These are phyloP conservation scores for Rhizoclosmatium sp. DNA, from an alignment of 192 early-diverging fungal species.

Conservation along the genomic window DNA sequence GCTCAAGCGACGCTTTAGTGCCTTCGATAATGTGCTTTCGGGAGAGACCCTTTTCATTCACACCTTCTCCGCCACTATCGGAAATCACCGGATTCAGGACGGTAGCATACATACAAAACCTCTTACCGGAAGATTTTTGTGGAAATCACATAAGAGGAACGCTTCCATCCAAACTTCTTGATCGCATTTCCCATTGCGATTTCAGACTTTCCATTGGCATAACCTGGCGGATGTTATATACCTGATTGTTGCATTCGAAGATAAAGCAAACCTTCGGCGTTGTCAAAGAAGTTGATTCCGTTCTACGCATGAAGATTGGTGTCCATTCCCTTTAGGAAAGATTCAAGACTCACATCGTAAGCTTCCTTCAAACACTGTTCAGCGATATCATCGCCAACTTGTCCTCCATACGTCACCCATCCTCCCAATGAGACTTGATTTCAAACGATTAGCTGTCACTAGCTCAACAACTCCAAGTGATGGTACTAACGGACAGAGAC, in stretches of 20 bases:
- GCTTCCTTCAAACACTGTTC: conserved; percentile 25
- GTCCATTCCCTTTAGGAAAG: too few species aligned
- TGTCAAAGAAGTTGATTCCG: conserved; percentile 83
- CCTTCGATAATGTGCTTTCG: conserved; percentile 89
- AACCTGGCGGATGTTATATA: conserved; percentile 49
- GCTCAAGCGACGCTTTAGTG: conserved; percentile 66
- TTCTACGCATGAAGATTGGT: conserved; percentile 20
- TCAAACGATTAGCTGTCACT: background rate
- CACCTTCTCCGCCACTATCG: conserved; percentile 37
- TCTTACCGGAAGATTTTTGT: conserved; percentile 70
- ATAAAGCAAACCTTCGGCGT: conserved; percentile 39
- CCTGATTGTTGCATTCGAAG: conserved; percentile 32
- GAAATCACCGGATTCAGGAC: background rate
- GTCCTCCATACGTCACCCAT: conserved; percentile 75
- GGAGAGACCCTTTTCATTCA: conserved; percentile 82
- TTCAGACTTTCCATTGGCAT: conserved; percentile 70
- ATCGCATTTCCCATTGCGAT: conserved; percentile 79
- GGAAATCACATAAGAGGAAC: conserved; percentile 77
- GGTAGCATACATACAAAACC: background rate
- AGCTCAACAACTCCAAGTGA: background rate
- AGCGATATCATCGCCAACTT: conserved; percentile 6
- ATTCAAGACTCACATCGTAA: conserved; percentile 17
- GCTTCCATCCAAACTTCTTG: conserved; percentile 73
- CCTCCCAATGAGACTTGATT: conserved; percentile 21
- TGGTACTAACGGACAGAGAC: conserved; percentile 61